phyloP scores from a whole-genome alignment of 805 yeast species.

The Brettanomyces nanus region DNA sequence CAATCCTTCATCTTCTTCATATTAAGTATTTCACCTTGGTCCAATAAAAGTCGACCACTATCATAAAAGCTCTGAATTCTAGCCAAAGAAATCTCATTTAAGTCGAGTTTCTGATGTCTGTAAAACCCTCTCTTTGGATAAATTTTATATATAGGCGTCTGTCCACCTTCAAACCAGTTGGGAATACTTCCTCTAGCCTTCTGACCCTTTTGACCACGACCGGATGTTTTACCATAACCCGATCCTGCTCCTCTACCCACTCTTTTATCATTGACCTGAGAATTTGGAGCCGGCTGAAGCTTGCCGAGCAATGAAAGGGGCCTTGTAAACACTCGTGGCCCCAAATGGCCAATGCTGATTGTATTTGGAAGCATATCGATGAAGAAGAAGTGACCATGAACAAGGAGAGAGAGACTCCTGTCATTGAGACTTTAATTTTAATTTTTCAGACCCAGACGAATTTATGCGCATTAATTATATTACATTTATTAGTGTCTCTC shows the following conservation, averaged over 20 bases:
- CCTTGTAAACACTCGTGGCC: too few species aligned
- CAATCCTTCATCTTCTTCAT: slow-evolving; percentile 69
- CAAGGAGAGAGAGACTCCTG: too few species aligned
- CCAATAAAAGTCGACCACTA: slow-evolving; percentile 51
- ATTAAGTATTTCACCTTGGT: slow-evolving; percentile 55
- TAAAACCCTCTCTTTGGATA: slow-evolving; percentile 87
- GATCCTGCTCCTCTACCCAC: slow-evolving; percentile 96
- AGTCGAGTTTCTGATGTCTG: slow-evolving; percentile 47
- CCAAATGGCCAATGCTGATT: not conserved
- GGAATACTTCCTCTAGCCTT: slow-evolving; percentile 90
- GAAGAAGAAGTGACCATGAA: not conserved
- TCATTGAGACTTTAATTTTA: too few species aligned
- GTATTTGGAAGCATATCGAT: not conserved
- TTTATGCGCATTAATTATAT: too few species aligned
- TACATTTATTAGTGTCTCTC: too few species aligned
- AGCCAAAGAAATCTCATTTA: slow-evolving; percentile 55
- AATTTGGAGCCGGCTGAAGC: slow-evolving; percentile 52
- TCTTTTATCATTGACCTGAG: slow-evolving; percentile 56
- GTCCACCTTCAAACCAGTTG: slow-evolving; percentile 98
- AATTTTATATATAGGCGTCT: slow-evolving; percentile 79
- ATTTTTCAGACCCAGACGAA: too few species aligned
- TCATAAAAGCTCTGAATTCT: slow-evolving; percentile 66
- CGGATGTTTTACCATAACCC: slow-evolving; percentile 88
- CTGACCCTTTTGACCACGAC: slow-evolving; percentile 98
- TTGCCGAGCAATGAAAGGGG: slow-evolving; percentile 41